phyloP scores from a whole-genome alignment of 306 rosid species.

The Rosa multiflora region DNA sequence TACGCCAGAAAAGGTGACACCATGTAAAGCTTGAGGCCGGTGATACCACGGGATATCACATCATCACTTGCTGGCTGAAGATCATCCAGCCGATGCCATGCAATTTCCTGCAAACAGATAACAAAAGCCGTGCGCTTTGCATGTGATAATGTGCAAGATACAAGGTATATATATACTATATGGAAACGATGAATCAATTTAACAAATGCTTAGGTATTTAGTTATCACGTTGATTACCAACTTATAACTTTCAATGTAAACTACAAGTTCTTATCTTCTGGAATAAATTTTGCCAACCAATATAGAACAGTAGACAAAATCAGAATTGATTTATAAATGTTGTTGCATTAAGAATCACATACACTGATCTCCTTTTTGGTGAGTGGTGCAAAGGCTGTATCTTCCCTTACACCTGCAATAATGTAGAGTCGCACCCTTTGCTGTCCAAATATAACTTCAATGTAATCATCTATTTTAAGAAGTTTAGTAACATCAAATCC shows the following conservation, averaged over 20 bases:
- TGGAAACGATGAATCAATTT: not conserved
- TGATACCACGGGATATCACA: conserved; percentile 91
- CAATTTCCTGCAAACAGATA: conserved; percentile 72
- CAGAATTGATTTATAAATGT: not conserved
- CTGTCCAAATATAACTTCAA: conserved; percentile 81
- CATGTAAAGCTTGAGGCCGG: conserved; percentile 98
- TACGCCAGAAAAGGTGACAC: conserved; percentile 91
- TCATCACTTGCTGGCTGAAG: conserved; percentile 77
- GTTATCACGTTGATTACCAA: not conserved
- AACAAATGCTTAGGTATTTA: not conserved
- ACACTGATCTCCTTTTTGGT: conserved; percentile 99
- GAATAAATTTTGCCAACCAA: conserved; percentile 5
- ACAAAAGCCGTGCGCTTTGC: conserved; percentile 28
- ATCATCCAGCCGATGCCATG: conserved; percentile 95
- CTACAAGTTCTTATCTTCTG: not conserved
- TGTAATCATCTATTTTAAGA: conserved; percentile 58
- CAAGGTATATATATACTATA: not conserved
- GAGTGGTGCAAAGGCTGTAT: conserved; percentile 58
- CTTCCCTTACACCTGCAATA: conserved; percentile 88
- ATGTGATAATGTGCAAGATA: conserved; percentile 11
- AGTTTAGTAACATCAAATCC: conserved; percentile 82
- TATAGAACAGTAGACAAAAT: not conserved
- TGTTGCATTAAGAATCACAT: conserved; percentile 35
- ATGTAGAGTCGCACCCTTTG: conserved; percentile 96
- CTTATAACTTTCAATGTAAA: not conserved